Evolutionary conservation across 225 moss, liverwort and hornwort genomes (phyloP).

Genomic region (Marchantia polymorpha): DNA sequence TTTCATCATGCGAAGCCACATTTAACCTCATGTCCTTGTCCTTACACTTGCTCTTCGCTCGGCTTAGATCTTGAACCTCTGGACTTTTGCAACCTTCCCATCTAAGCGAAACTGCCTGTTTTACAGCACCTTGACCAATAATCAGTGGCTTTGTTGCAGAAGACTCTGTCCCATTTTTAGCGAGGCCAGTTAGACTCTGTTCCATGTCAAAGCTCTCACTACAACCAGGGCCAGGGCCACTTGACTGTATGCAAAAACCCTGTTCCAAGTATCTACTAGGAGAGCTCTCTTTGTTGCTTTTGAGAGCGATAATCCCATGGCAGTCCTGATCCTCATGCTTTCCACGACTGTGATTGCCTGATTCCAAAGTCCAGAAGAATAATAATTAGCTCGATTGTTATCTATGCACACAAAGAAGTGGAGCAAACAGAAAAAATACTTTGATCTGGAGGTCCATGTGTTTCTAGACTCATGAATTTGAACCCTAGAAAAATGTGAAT

Average conservation of each 20-base stretch:
- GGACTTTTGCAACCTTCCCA: neutral
- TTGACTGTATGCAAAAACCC: constrained; percentile 2
- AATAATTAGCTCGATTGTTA: neutral
- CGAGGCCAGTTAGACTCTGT: neutral
- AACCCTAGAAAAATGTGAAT: no score
- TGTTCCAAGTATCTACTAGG: constrained; percentile 5
- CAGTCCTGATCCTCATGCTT: constrained; percentile 29
- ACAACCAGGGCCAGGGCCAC: neutral
- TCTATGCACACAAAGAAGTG: no score
- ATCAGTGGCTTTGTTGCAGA: neutral
- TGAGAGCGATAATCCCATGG: constrained; percentile 13
- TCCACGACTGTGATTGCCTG: constrained; percentile 28
- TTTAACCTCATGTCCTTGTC: constrained; percentile 16
- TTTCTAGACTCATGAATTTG: no score
- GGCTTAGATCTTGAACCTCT: neutral
- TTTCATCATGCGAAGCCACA: constrained; percentile 2
- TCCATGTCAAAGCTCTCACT: neutral
- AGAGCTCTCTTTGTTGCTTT: constrained; percentile 19
- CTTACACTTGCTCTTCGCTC: neutral
- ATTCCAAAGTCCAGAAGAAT: neutral
- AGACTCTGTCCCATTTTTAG: neutral
- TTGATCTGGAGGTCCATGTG: no score
- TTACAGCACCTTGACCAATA: neutral
- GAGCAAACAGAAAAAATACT: no score
- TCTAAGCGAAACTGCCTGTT: constrained; percentile 4